Conservation (phyloP, 148 eudicot species). For the Cornus suecica region DNA sequence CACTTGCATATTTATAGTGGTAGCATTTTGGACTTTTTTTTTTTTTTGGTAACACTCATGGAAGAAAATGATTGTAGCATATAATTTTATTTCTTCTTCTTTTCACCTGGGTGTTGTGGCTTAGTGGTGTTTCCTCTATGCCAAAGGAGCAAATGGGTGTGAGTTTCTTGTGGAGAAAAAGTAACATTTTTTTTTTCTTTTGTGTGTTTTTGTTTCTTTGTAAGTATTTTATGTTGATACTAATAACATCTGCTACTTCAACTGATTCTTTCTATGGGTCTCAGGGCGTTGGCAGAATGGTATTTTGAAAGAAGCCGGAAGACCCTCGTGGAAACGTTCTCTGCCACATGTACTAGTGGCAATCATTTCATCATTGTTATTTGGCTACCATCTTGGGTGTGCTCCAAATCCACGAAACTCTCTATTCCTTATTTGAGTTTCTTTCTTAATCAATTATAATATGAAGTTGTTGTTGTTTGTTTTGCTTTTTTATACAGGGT, state of each 20-base stretch:
- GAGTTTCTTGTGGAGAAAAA: no score
- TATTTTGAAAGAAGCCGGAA: conserved; percentile 47
- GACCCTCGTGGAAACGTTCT: conserved; percentile 66
- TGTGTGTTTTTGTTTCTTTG: not conserved
- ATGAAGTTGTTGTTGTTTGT: conserved; percentile 16
- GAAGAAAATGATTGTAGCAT: not conserved
- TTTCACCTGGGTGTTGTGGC: no score
- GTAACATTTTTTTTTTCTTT: no score
- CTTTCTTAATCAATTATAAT: conserved; percentile 10
- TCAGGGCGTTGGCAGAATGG: conserved; percentile 45
- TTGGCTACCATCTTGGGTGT: conserved; percentile 95
- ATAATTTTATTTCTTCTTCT: not conserved
- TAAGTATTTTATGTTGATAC: not conserved
- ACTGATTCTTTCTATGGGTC: conserved; percentile 1
- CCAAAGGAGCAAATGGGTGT: no score
- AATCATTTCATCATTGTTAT: conserved; percentile 64
- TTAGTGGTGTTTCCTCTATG: no score
- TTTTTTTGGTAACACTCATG: no score
- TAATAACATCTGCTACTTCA: not conserved
- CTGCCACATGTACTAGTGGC: conserved; percentile 84
- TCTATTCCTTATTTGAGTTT: not conserved
- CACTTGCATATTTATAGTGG: not conserved
- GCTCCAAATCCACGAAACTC: conserved; percentile 15
- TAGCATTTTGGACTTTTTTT: conserved; percentile 1
- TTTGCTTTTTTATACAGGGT: conserved; percentile 51